phyloP scores from a whole-genome alignment of 768 basidiomycete genomes.

The Macrolepiota fuliginosa region DNA sequence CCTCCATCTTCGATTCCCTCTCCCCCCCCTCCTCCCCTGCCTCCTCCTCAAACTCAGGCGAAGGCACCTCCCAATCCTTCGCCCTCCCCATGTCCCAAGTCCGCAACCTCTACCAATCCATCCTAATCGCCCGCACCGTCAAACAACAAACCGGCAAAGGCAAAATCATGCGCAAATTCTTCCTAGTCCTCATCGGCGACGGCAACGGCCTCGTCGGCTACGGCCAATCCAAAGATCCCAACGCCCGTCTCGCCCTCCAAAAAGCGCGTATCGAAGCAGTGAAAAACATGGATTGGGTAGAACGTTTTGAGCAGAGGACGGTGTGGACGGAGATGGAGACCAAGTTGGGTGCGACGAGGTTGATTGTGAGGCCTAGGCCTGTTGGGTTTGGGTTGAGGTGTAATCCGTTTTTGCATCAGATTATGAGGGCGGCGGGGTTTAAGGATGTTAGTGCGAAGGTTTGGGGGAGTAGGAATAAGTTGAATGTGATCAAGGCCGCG shows the following conservation, averaged over 20 bases:
- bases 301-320: conserved; percentile 94
- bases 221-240: conserved; percentile 76
- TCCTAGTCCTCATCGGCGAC: conserved; percentile 75
- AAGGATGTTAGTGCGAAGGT: conserved; percentile 95
- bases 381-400: conserved; percentile 92
- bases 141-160: conserved; percentile 94
- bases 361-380: conserved; percentile 79
- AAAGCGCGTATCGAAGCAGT: conserved; percentile 63
- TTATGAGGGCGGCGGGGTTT: conserved; percentile 92
- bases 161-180: conserved; percentile 64
- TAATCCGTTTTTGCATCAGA: conserved; percentile 84
- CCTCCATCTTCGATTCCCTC: conserved; percentile 54
- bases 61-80: conserved; percentile 15
- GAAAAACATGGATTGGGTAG: conserved; percentile 88
- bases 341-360: conserved; percentile 82
- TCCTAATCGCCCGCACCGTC: conserved; percentile 55
- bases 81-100: conserved; percentile 22
- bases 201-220: conserved; percentile 81
- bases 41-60: not conserved
- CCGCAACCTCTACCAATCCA: conserved; percentile 34
- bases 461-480: conserved; percentile 85
- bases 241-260: conserved; percentile 51
- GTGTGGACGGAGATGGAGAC: conserved; percentile 85
- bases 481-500: conserved; percentile 83
- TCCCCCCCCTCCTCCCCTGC: not conserved